phyloP scores from a whole-genome alignment of 108 stramenopile species.

The Stephanodiscus minutulus region DNA sequence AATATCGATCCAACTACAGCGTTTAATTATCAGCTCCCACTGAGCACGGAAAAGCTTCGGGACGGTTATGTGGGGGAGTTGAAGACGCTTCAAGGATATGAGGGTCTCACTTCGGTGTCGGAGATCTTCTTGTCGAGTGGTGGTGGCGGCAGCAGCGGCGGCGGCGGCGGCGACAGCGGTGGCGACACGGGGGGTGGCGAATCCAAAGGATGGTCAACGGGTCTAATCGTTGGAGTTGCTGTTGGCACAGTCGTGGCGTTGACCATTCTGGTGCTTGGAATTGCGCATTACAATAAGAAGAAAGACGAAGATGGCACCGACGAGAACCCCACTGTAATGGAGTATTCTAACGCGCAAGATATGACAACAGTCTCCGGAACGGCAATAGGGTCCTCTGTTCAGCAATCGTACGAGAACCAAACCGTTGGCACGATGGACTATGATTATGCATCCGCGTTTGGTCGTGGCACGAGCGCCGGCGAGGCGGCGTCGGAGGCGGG shows the following conservation, averaged over 20 bases:
- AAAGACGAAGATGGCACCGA: slow-evolving; percentile 29
- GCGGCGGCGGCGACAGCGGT: slow-evolving; percentile 1
- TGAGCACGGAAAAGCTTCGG: slow-evolving; percentile 9
- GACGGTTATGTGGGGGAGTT: slow-evolving; percentile 20
- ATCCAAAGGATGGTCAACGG: slow-evolving; percentile 4
- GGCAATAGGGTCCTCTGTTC: slow-evolving; percentile 11
- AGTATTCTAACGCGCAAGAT: slow-evolving; percentile 22
- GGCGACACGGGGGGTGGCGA: too few relatives aligned
- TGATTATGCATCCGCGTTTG: slow-evolving; percentile 87
- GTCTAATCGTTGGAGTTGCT: slow-evolving; percentile 64
- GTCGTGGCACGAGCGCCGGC: slow-evolving; percentile 66
- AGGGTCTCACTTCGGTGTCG: slow-evolving; percentile 29
- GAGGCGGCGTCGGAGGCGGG: slow-evolving; percentile 75
- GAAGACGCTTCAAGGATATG: slow-evolving; percentile 32
- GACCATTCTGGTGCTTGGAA: slow-evolving; percentile 31
- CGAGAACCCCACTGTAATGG: slow-evolving; percentile 41
- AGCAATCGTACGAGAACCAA: slow-evolving; percentile 60
- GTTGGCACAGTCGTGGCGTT: slow-evolving; percentile 56
- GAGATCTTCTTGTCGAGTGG: slow-evolving; percentile 13
- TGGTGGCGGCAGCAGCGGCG: not conserved
- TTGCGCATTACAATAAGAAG: slow-evolving; percentile 24
- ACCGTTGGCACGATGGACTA: slow-evolving; percentile 85
- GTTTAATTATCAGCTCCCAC: slow-evolving; percentile 15
- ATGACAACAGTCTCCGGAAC: slow-evolving; percentile 19
- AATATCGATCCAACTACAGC: slow-evolving; percentile 11